Evolutionary conservation across 805 yeast genomes (phyloP), one percentile per base, ranked within the genome.

Genomic region (Torulaspora quercuum): DNA sequence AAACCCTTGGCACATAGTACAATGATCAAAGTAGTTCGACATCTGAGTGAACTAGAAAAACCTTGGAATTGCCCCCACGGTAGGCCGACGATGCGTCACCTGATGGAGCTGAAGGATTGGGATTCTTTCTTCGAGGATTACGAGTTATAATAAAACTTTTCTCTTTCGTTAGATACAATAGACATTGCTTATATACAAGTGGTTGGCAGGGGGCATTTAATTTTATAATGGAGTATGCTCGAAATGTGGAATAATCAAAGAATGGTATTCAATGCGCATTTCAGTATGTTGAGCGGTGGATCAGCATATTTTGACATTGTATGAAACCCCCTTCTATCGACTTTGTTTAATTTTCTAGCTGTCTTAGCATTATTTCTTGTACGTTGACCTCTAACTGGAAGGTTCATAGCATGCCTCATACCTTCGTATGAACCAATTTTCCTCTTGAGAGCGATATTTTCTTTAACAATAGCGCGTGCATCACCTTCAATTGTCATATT

Each of bases 1-100:
- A 80, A 73, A 46, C 74, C 81, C 3, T 67, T 92, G 29, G 70
- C 68, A 6, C 46, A 37, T 19, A 66, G 58, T 6, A 72, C 76
- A 6, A 92, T 92, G 99, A 55, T 60, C 2, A 64, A 53, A 24
- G 77, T 92, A 2, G 89, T 92, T 5, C 56, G 64, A 19, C 73
- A 87, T 52, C 64, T 92, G 35, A 76, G 90, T 8, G 65, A 59
- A 0, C 67, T 92, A 24, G 89, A 87, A 44, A 85, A 86, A 55
- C 99, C 99, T 0, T 92, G 99, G 98, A 82, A 81, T 50, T 79
- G 88, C 53, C 99, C 99, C 0, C 99, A 92, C 62, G 98, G 99
- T 0, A 68, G 99, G 45, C 99, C 98, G 0, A 92, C 99, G 1
- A 78, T 92, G 82, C 72, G 98, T 37, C 97, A 90, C 60, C 67